These are phyloP conservation scores for Arabidopsis thaliana DNA, from an alignment of 345 rosid genomes.

Conservation along the genomic window DNA sequence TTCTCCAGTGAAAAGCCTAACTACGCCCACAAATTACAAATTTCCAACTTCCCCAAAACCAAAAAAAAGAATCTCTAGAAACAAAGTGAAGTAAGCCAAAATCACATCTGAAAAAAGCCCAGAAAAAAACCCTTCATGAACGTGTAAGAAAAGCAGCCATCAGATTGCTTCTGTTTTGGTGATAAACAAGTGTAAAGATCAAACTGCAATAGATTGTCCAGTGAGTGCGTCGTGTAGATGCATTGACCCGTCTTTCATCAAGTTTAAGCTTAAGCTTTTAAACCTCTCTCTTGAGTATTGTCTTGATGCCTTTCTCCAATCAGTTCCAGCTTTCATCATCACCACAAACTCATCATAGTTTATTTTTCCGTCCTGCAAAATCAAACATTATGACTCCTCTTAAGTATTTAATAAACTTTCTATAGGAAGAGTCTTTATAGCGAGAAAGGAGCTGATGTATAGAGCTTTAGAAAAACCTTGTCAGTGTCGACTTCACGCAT, in stretches of 20 bases:
- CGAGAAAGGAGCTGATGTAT: background rate
- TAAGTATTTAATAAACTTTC: background rate
- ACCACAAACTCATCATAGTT: slow-evolving; percentile 93
- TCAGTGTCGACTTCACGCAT: slow-evolving; percentile 98
- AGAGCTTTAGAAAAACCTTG: slow-evolving; percentile 57
- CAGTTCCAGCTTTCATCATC: slow-evolving; percentile 99
- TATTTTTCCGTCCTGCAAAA: slow-evolving; percentile 75
- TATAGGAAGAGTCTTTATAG: slow-evolving; percentile 5
- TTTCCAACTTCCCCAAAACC: slow-evolving; percentile 36
- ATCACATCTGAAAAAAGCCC: slow-evolving; percentile 29
- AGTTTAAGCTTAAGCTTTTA: slow-evolving; percentile 91
- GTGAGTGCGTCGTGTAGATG: slow-evolving; percentile 88
- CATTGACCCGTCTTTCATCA: slow-evolving; percentile 96
- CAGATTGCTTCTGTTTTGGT: slow-evolving; percentile 26
- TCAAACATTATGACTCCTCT: background rate
- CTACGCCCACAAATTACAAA: slow-evolving; percentile 36
- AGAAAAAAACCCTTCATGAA: slow-evolving; percentile 19
- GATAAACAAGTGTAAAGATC: slow-evolving; percentile 24
- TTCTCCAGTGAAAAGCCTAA: slow-evolving; percentile 25
- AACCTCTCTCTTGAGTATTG: slow-evolving; percentile 98
- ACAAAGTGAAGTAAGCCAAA: slow-evolving; percentile 27
- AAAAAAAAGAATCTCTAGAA: slow-evolving; percentile 32
- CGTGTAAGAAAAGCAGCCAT: slow-evolving; percentile 15
- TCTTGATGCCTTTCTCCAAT: slow-evolving; percentile 98
- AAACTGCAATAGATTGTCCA: slow-evolving; percentile 76